Base-by-base conservation (phyloP, 1,284 basidiomycete genomes). In the Ceratobasidium papillatum region DNA sequence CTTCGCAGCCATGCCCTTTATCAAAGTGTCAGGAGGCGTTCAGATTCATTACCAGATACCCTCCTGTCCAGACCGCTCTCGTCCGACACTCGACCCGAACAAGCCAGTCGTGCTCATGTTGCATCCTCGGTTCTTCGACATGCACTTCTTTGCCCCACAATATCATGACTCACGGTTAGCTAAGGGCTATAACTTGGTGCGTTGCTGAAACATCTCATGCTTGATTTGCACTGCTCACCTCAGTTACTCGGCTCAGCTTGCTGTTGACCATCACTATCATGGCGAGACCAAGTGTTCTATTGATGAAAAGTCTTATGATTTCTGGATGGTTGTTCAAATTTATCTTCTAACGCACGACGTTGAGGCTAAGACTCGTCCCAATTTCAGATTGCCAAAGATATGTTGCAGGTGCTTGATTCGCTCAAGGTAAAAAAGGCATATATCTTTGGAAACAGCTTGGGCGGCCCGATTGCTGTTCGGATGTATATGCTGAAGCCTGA, bases 261-360 rank as follows among this genome's bases (percentile, higher is more conserved):
- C 74, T 7, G 75, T 78, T 17, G 77, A 78, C 62, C 77, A 78
- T 47, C 77, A 78, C 56, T 75, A 78, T 41, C 77, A 77, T 63
- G 77, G 77, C 30, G 75, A 75, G 62, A 77, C 77, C 11, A 75
- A 76, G 45, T 72, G 47, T 27, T 25, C 47, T 36, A 54, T 78
- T 22, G 77, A 78, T 43, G 74, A 75, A 36, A 66, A 69, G 59
- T 74, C 77, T 14, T 78, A 78, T 34, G 77, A 78, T 47, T 77
- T 77, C 25, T 41, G 65, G 54, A 63, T 56, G 75, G 76, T 76
- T 54, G 22, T 64, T 64, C 36, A 25, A 52, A 43, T 36, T 12
- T 43, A 38, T 27, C 7, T 51, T 52, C 32, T 25, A 14, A 61
- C 12, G n/a, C 47, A 27, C 34, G 41, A 32, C 9, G 54, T 34